Evolutionary conservation across 2,329 filamentous ascomycete genomes (phyloP).

Genomic region (Emmonsiellopsis sp.): DNA sequence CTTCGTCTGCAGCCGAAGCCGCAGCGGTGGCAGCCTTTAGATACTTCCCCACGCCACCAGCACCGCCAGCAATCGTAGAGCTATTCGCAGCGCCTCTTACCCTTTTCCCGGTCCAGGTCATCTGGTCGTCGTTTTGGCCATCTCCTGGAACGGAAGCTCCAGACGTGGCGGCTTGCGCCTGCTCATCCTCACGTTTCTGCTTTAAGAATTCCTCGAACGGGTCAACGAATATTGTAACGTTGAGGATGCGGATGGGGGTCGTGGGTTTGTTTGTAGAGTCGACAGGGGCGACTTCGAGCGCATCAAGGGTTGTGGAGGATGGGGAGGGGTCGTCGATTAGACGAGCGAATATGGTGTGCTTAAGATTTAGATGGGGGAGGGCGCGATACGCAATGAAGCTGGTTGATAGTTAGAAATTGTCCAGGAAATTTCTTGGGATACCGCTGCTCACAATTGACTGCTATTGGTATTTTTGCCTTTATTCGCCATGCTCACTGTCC

Average conservation of each 20-base stretch:
- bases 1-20: slow-evolving; percentile 29
- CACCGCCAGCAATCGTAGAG: slow-evolving; percentile 39
- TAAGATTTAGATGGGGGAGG: slow-evolving; percentile 77
- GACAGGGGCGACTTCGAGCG: slow-evolving; percentile 68
- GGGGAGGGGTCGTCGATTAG: slow-evolving; percentile 59
- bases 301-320: slow-evolving; percentile 47
- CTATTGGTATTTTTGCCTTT: slow-evolving; percentile 98
- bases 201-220: slow-evolving; percentile 91
- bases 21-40: slow-evolving; percentile 50
- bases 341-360: slow-evolving; percentile 93
- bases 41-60: slow-evolving; percentile 66
- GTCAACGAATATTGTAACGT: slow-evolving; percentile 80
- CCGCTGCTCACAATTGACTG: slow-evolving; percentile 57
- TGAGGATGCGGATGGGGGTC: slow-evolving; percentile 69
- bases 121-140: slow-evolving; percentile 67
- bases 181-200: slow-evolving; percentile 58
- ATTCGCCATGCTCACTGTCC: slow-evolving; percentile 89
- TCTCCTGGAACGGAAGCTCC: slow-evolving; percentile 9
- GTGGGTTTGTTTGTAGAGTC: slow-evolving; percentile 66
- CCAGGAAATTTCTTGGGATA: background rate
- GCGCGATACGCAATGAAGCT: slow-evolving; percentile 82
- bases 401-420: background rate
- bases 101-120: slow-evolving; percentile 94
- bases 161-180: slow-evolving; percentile 31
- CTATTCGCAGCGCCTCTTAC: slow-evolving; percentile 53